Conservation (phyloP, 2,329 filamentous ascomycete species). For the Talaromyces atroroseus region DNA sequence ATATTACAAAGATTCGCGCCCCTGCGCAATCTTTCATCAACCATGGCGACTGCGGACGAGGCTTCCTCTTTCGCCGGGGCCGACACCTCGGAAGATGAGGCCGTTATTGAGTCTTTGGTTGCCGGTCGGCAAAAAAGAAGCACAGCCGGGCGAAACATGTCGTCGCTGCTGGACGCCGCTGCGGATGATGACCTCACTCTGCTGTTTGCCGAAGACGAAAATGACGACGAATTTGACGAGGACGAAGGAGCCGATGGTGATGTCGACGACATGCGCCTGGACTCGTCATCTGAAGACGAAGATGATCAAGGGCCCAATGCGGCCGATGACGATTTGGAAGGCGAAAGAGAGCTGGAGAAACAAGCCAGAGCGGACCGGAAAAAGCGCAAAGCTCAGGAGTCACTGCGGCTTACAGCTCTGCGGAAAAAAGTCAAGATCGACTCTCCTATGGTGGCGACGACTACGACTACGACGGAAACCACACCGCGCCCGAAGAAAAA, state of each 20-base stretch:
- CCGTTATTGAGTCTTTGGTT: slow-evolving; percentile 27
- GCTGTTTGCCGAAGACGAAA: slow-evolving; percentile 61
- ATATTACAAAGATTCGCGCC: neutral
- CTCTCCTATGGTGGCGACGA: slow-evolving; percentile 38
- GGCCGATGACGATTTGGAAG: slow-evolving; percentile 65
- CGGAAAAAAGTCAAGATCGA: slow-evolving; percentile 73
- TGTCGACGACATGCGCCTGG: slow-evolving; percentile 74
- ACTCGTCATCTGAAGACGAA: slow-evolving; percentile 78
- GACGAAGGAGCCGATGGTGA: slow-evolving; percentile 45
- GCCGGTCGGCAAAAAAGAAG: slow-evolving; percentile 62
- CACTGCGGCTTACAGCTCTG: slow-evolving; percentile 52
- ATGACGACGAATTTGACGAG: slow-evolving; percentile 42
- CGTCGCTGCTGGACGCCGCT: slow-evolving; percentile 68
- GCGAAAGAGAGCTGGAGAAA: slow-evolving; percentile 79
- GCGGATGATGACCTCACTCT: slow-evolving; percentile 61
- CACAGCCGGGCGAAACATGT: slow-evolving; percentile 80
- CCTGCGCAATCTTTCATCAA: neutral
- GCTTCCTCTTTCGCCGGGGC: slow-evolving; percentile 23
- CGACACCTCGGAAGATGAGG: slow-evolving; percentile 20
- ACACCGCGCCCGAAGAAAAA: slow-evolving; percentile 56
- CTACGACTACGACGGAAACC: slow-evolving; percentile 21
- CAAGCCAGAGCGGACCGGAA: slow-evolving; percentile 67
- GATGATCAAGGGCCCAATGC: slow-evolving; percentile 61
- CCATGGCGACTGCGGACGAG: slow-evolving; percentile 20
- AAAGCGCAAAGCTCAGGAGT: slow-evolving; percentile 76